phyloP scores from a whole-genome alignment of 768 basidiomycete genomes.

The Boletus speciosus region DNA sequence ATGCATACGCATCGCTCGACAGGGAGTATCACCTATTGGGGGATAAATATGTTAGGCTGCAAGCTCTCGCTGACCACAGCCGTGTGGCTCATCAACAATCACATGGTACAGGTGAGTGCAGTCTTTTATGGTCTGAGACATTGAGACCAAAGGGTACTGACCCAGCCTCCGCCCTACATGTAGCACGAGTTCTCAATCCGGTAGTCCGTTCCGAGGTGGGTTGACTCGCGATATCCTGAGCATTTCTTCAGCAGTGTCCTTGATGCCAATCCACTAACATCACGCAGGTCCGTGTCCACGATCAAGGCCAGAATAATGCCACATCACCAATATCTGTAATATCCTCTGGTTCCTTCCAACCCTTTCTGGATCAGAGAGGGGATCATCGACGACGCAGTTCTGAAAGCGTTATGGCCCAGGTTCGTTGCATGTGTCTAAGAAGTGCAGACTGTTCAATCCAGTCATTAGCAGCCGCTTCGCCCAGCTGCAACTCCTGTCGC shows the following conservation, averaged over 20 bases:
- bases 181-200: constrained; percentile 4
- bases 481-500: constrained; percentile 7
- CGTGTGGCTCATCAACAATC: constrained; percentile 6
- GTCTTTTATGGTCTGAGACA: neutral
- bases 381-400: constrained; percentile 15
- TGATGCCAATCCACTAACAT: neutral
- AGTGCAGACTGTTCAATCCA: neutral
- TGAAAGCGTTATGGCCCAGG: constrained; percentile 15
- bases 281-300: neutral
- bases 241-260: neutral
- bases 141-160: neutral
- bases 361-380: constrained; percentile 3
- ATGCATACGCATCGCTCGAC: constrained; percentile 21
- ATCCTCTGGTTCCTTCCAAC: neutral
- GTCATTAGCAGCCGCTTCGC: constrained; percentile 12
- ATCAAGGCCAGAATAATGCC: constrained; percentile 7
- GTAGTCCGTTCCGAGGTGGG: constrained; percentile 11
- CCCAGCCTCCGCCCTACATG: neutral
- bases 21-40: constrained; percentile 17
- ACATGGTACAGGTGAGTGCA: constrained; percentile 8
- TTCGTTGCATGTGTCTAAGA: constrained; percentile 7
- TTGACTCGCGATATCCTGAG: neutral
- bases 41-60: constrained; percentile 23
- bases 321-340: constrained; percentile 5
- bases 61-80: constrained; percentile 1